These are phyloP conservation scores for Tuber magnatum DNA, from an alignment of 495 filamentous ascomycete genomes.

Conservation along the genomic window DNA sequence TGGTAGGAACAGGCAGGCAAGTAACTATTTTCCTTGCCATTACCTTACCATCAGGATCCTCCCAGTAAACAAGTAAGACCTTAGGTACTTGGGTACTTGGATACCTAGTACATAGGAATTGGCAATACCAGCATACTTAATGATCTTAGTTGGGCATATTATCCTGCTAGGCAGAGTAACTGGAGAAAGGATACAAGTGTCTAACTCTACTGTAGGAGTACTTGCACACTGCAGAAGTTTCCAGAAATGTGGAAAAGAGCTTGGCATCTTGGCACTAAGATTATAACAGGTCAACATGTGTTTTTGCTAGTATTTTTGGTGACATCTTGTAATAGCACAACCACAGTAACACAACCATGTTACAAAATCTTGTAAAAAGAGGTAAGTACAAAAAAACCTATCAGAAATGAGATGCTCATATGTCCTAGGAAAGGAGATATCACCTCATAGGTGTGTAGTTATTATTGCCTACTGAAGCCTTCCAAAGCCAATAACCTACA, in stretches of 20 bases:
- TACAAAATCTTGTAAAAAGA: neutral
- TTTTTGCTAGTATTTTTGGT: neutral
- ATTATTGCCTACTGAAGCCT: neutral
- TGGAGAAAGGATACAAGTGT: no score
- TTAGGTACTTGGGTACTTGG: no score
- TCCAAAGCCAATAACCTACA: neutral
- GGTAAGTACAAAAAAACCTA: neutral
- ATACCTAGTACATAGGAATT: no score
- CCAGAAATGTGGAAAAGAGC: neutral
- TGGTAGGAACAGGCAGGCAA: no score
- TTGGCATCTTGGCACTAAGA: neutral
- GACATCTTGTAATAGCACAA: neutral
- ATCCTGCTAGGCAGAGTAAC: no score
- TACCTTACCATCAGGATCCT: no score
- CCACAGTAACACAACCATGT: neutral
- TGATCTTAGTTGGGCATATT: no score
- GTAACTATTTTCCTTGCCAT: no score
- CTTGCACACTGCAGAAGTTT: neutral
- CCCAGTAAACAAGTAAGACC: no score
- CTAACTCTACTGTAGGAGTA: no score
- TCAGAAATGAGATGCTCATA: neutral
- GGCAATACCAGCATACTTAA: no score
- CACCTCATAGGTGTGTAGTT: neutral
- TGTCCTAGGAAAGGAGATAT: neutral
- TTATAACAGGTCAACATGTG: neutral